These are phyloP conservation scores for Penicillium coffeae DNA, from an alignment of 495 filamentous ascomycete species.

Conservation along the genomic window DNA sequence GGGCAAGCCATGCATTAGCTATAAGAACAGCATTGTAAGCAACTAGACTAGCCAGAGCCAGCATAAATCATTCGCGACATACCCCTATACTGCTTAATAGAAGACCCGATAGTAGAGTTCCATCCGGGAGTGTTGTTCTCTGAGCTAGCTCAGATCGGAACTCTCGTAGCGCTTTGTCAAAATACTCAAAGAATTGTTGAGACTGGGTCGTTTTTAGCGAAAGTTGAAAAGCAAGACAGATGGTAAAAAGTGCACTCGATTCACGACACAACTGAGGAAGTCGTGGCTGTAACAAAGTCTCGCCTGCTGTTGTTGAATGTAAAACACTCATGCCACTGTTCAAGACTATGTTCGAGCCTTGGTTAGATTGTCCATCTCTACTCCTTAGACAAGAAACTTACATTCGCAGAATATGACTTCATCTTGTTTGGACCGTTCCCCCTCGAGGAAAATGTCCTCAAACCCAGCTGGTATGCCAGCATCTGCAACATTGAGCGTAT, in stretches of 20 bases:
- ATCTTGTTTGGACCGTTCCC: slow-evolving; percentile 5
- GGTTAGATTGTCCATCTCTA: neutral
- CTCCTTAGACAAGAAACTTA: slow-evolving; percentile 8
- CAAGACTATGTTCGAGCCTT: slow-evolving; percentile 24
- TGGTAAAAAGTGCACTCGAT: slow-evolving; percentile 28
- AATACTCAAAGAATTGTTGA: slow-evolving; percentile 29
- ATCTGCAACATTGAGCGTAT: no score
- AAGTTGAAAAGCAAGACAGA: slow-evolving; percentile 33
- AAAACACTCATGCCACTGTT: slow-evolving; percentile 29
- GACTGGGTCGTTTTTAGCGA: slow-evolving; percentile 13
- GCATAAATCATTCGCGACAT: slow-evolving; percentile 7
- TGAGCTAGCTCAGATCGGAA: slow-evolving; percentile 31
- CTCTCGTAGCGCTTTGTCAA: slow-evolving; percentile 23
- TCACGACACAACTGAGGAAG: slow-evolving; percentile 27
- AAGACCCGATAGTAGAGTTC: slow-evolving; percentile 31
- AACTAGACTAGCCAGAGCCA: neutral
- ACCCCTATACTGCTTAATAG: slow-evolving; percentile 37
- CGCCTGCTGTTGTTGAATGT: slow-evolving; percentile 27
- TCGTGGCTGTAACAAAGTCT: slow-evolving; percentile 18
- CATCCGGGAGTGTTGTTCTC: slow-evolving; percentile 25
- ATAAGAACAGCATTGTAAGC: neutral
- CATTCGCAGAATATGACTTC: slow-evolving; percentile 31
- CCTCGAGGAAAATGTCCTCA: neutral
- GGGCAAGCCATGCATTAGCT: slow-evolving; percentile 33
- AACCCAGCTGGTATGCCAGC: no score